These are phyloP conservation scores for Corymbia citriodora DNA, from an alignment of 441 rosid genomes.

Conservation along the genomic window DNA sequence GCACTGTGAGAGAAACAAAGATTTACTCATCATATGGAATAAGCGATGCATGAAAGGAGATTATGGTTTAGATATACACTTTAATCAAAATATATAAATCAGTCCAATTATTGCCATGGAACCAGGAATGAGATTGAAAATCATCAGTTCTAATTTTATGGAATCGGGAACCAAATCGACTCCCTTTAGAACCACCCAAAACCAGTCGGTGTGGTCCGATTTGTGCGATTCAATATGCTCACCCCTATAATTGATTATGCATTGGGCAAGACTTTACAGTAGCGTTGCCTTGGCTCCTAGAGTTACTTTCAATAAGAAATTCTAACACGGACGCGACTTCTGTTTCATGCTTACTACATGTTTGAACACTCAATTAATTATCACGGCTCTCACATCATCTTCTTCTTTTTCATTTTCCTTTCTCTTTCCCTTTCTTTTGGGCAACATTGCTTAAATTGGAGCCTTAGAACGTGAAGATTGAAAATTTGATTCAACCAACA, in stretches of 20 bases:
- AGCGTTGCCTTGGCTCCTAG: neutral
- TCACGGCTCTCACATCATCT: neutral
- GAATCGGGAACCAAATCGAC: neutral
- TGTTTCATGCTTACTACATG: neutral
- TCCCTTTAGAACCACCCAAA: neutral
- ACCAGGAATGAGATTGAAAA: no score
- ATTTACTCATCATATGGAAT: no score
- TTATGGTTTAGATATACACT: neutral
- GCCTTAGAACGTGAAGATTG: neutral
- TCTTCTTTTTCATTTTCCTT: neutral
- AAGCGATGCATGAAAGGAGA: neutral
- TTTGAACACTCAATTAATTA: neutral
- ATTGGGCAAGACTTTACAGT: neutral
- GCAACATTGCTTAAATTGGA: neutral
- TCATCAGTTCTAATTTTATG: neutral
- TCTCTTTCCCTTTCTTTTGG: neutral
- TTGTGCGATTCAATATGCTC: neutral
- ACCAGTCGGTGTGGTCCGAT: fast-evolving
- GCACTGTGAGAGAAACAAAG: neutral
- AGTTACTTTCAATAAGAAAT: neutral
- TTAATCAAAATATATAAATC: no score
- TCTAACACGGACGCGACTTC: neutral
- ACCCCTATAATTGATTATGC: neutral
- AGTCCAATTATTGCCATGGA: neutral
- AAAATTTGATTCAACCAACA: neutral